Base-by-base conservation (phyloP, 352 stramenopile species). In the Phytophthora sojae region DNA sequence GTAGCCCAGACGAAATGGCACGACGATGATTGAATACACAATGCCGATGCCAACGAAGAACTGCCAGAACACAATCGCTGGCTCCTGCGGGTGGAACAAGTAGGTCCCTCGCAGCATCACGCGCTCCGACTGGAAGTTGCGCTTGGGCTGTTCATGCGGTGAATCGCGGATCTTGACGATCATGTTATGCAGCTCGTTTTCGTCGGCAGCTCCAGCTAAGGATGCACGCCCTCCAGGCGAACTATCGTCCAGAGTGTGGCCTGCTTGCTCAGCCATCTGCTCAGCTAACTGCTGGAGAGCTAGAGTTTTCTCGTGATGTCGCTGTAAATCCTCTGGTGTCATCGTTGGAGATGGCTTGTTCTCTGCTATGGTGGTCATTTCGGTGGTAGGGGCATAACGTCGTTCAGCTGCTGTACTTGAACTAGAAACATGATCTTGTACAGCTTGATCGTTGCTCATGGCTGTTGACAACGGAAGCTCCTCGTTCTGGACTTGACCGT, bases 1-100 rank as follows among this genome's bases (percentile, higher is more conserved):
- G 63, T 97, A 97, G 0, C 93, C 92, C n/a, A 98, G 74, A 5
- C 90, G 90, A 29, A 94, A 91, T 17, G 93, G 93, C 11, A 97
- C 90, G 17, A 96, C 77, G 54, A 97, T 84, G 57, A 97, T 96
- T 51, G 90, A 97, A 68, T 97, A 95, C 5, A 97, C 57, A 61
- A 98, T 97, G 6, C 64, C 84, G 23, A 92, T 67, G 3, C 84
- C 87, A 8, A 93, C 72, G 39, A 93, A 76, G 37, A 95, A 85
- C 65, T 96, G 89, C 88, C 89, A 95, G 21, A 79, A 81, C 9
- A 94, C 69, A 23, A 95, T 80, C 12, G 85, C 79, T 0, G 76
- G 67, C 45, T 94, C 80, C 35, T 95, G 85, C 0, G 89, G 89
- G 44, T 95, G 89, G 21, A 95, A 87, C 19, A 95, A 61, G 45